These are phyloP conservation scores for Penicillium freii DNA, from an alignment of 2,329 filamentous ascomycete species.

Conservation along the genomic window DNA sequence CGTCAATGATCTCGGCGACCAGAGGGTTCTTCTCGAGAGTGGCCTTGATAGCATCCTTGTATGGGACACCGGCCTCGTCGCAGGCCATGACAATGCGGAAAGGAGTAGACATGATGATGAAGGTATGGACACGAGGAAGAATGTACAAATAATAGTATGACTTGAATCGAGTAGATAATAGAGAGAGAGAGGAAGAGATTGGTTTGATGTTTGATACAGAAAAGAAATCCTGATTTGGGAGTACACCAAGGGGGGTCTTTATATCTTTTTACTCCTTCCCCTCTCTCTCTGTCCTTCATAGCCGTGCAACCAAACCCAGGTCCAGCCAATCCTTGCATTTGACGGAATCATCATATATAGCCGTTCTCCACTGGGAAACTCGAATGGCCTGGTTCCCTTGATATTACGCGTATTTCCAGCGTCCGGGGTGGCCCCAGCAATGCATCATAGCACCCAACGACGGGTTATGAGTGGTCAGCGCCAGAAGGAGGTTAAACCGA, in stretches of 20 bases:
- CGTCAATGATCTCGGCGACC: constrained; percentile 68
- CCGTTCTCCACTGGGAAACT: not conserved
- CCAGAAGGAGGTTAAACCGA: not conserved
- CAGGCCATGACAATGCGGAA: constrained; percentile 63
- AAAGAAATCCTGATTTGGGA: constrained; percentile 1
- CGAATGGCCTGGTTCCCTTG: not conserved
- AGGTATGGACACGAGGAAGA: not conserved
- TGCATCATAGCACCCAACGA: constrained; percentile 17
- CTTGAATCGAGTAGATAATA: not conserved
- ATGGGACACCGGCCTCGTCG: constrained; percentile 71
- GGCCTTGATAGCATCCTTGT: constrained; percentile 75
- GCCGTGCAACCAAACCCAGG: not conserved
- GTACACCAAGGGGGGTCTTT: constrained; percentile 3
- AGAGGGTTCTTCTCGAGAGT: constrained; percentile 67
- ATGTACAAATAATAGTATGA: not conserved
- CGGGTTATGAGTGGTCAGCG: constrained; percentile 9
- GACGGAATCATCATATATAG: not conserved
- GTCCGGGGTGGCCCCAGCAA: constrained; percentile 13
- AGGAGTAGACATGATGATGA: constrained; percentile 35
- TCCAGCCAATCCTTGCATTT: constrained; percentile 3
- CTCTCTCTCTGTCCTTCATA: not conserved
- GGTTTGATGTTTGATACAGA: not conserved
- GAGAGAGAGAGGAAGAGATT: not conserved
- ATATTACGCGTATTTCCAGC: constrained; percentile 1
- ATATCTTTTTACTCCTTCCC: constrained; percentile 5